Base-by-base conservation (phyloP, 768 basidiomycete genomes). In the Pisolithus microcarpus region DNA sequence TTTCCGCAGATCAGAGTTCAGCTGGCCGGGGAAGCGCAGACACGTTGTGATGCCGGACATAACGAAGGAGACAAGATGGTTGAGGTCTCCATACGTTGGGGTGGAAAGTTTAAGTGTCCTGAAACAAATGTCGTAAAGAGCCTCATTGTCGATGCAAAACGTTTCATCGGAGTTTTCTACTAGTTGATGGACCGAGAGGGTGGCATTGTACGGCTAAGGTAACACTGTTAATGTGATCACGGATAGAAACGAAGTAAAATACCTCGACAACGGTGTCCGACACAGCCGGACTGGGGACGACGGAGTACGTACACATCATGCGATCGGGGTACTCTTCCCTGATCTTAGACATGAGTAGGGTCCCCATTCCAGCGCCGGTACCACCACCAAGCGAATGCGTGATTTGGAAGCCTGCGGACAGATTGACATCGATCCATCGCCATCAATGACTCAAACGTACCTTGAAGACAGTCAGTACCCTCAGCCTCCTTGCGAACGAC, bases 281-380 rank as follows among this genome's bases (percentile, higher is more conserved):
- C 48, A 97, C 94, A 70, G 95, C 95, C 51, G 95, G 93, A 71
- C 84, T 87, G 28, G 95, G 95, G 15, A 98, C 91, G 62, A 99
- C 95, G 50, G 96, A 98, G 78, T 95, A 99, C 54, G 96, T 98
- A 70, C 91, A 92, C 95, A 98, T 97, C 95, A 99, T 99, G 51
- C 96, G 80, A 72, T 99, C 96, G 58, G 95, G 96, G 73, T 91
- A 99, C 68, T 99, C 95, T 70, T 97, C 94, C 58, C 95, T 84
- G 68, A 99, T 96, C 77, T 99, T 99, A 59, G 94, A 97, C 69
- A 99, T 96, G 58, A 99, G 74, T 49, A 99, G 87, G 43, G 96
- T 97, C 71, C 96, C 96, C 95, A 99, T 98, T 74, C 96, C 96
- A 60, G 96, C 91, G 75, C 96, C 96, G 61, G 96, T 99, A 72